A percentile compares a stretch with the other conserved stretches of the same genome.
Evolutionary conservation across 352 stramenopile species (phyloP).

Genomic region (Lagenidium sp.): DNA sequence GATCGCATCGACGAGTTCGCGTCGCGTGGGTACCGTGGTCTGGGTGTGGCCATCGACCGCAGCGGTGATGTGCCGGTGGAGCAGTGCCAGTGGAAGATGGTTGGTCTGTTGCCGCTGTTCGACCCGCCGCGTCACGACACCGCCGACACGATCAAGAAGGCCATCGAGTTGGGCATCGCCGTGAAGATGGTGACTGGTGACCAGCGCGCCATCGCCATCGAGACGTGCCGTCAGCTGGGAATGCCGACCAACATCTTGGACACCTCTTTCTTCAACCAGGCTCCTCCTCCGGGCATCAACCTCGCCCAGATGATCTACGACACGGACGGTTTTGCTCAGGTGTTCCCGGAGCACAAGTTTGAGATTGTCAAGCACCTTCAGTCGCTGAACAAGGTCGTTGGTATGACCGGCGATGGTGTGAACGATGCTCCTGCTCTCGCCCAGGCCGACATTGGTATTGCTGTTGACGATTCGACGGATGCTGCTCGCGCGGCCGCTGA

Average conservation of each 20-base stretch:
- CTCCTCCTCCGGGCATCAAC: conserved; percentile 47
- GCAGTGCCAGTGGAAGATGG: conserved; percentile 87
- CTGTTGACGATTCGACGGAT: conserved; percentile 85
- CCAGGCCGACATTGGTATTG: conserved; percentile 90
- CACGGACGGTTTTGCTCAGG: conserved; percentile 90
- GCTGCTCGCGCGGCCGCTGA: conserved; percentile 83
- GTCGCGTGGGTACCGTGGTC: conserved; percentile 54
- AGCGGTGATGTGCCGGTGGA: conserved; percentile 57
- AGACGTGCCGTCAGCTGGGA: conserved; percentile 86
- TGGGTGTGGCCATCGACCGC: conserved; percentile 47
- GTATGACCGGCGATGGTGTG: conserved; percentile 86
- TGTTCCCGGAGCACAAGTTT: conserved; percentile 91
- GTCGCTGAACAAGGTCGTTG: conserved; percentile 70
- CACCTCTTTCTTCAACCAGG: conserved; percentile 71
- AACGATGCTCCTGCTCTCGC: conserved; percentile 89
- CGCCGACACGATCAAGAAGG: conserved; percentile 85
- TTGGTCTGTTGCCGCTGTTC: conserved; percentile 89
- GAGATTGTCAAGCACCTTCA: conserved; percentile 88
- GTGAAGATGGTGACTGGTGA: conserved; percentile 97
- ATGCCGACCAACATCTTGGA: conserved; percentile 86
- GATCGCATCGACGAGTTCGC: conserved; percentile 78
- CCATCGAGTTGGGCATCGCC: conserved; percentile 84
- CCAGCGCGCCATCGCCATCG: conserved; percentile 87
- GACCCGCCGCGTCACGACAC: conserved; percentile 92
- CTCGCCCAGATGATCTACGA: conserved; percentile 84